A percentile compares a stretch with the other conserved stretches of the same genome.
These are phyloP conservation scores for Asterophora lycoperdoides DNA, from an alignment of 768 basidiomycete genomes.

Conservation along the genomic window DNA sequence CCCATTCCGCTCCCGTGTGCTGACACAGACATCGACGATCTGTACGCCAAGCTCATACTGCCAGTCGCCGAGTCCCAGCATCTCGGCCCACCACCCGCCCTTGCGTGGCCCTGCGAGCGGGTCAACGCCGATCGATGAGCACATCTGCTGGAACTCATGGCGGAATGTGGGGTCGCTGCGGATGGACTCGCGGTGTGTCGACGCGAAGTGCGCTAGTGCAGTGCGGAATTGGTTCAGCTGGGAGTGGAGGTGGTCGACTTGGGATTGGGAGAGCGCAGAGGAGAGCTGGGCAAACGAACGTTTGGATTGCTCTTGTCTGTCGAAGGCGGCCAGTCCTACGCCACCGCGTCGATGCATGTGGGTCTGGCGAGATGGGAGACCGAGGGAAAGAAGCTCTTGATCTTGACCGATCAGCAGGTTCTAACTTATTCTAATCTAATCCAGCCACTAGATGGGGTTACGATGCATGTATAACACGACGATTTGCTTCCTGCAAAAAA, in stretches of 20 bases:
- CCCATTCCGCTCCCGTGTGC: constrained; percentile 84
- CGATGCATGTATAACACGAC: too few species aligned
- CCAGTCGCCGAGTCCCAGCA: constrained; percentile 89
- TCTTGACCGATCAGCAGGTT: too few species aligned
- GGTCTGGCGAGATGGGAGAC: too few species aligned
- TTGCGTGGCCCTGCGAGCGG: constrained; percentile 83
- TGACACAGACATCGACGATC: constrained; percentile 88
- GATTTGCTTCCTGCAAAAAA: too few species aligned
- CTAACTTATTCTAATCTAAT: too few species aligned
- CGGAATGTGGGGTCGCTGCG: constrained; percentile 81
- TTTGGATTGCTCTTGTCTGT: constrained; percentile 78
- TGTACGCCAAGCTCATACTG: constrained; percentile 94
- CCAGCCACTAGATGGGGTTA: too few species aligned
- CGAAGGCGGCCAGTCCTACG: constrained; percentile 85
- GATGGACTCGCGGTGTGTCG: constrained; percentile 81
- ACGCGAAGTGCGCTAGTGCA: constrained; percentile 75
- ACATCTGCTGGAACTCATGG: constrained; percentile 94
- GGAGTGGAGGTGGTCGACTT: constrained; percentile 73
- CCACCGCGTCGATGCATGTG: constrained; percentile 73
- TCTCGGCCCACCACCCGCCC: constrained; percentile 90
- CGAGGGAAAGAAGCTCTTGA: too few species aligned
- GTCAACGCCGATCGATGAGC: constrained; percentile 90
- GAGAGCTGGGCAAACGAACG: constrained; percentile 82
- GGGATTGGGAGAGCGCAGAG: constrained; percentile 65
- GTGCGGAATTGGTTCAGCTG: constrained; percentile 84